Percentiles rank a stretch among this genome's conserved stretches.
phyloP scores from a whole-genome alignment of 2,329 filamentous ascomycete genomes.

The Colletotrichum scovillei region DNA sequence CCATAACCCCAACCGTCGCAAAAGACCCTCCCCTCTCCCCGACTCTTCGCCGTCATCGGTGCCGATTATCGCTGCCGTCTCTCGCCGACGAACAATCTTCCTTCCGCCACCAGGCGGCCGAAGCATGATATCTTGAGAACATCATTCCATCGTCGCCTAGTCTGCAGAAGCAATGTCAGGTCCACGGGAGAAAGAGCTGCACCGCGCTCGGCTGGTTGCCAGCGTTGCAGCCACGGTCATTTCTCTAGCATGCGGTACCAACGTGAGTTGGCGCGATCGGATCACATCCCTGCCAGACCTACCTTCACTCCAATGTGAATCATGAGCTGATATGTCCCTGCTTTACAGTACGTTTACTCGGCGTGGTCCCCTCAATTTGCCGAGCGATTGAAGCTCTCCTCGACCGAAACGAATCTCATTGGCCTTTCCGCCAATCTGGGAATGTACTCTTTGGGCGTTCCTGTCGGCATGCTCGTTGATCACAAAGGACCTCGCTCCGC shows the following conservation, averaged over 20 bases:
- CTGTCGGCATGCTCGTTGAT: slow-evolving; percentile 89
- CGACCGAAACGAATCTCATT: slow-evolving; percentile 94
- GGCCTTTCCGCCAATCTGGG: slow-evolving; percentile 88
- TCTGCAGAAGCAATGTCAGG: slow-evolving; percentile 24
- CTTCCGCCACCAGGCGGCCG: not conserved
- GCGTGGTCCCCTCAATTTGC: slow-evolving; percentile 98
- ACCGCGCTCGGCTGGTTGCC: slow-evolving; percentile 79
- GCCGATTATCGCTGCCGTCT: not conserved
- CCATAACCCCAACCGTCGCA: not conserved
- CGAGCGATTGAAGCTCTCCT: slow-evolving; percentile 83
- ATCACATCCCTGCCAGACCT: not conserved
- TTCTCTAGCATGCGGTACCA: slow-evolving; percentile 90
- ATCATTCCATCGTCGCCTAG: not conserved
- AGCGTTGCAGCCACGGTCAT: slow-evolving; percentile 88
- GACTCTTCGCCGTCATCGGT: slow-evolving; percentile 10
- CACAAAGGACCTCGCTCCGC: slow-evolving; percentile 82
- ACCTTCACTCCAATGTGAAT: not conserved
- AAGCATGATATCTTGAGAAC: slow-evolving; percentile 26
- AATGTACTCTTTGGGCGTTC: slow-evolving; percentile 93
- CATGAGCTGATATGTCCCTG: slow-evolving; percentile 2
- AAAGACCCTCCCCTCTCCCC: not conserved
- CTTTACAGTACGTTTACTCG: slow-evolving; percentile 89
- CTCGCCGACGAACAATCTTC: not conserved
- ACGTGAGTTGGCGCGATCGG: slow-evolving; percentile 67
- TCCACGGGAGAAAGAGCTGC: slow-evolving; percentile 58